Evolutionary conservation across 2,329 filamentous ascomycete genomes (phyloP), one percentile per base, ranked within the genome.

Genomic region (Balansia obtecta): DNA sequence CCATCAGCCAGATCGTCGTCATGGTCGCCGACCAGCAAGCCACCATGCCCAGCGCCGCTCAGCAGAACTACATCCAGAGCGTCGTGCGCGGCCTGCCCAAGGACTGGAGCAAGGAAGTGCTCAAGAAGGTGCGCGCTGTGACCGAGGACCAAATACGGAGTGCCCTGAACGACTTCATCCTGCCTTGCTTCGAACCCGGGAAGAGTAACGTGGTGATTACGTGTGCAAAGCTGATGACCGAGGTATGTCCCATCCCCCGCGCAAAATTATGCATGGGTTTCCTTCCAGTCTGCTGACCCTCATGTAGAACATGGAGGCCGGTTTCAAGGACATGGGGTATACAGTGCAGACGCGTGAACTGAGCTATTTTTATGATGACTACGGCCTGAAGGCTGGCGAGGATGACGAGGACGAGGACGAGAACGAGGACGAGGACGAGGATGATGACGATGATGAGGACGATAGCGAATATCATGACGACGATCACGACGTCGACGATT

Each of bases 1-100:
- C 91, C 4, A 86, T 98, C 53, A 93, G 86, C 62, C 85, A 83
- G 58, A 89, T 98, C 52, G 88, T 98, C 34, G 83, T 90, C 54
- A 76, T 75, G 47, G 86, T 94, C 62, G 93, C 90, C 1, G 88
- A 95, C 58, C 87, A 94, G 61, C 88, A 96, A 66, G 77, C 85
- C 2, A 96, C 87, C 0, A 87, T 95, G 76, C 79, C 83, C 7
- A 80, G 77, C 42, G 90, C 93, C 0, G 93, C 90, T 1, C 78
- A 84, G 61, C 82, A 86, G 58, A 91, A 88, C 61, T 98, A 94
- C 65, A 75, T 90, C 11, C 80, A 85, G 53, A 80, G 87, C 51
- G 90, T 95, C 6, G 77, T 97, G 46, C 78, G 85, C 13, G 83
- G 80, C 1, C 72, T 96, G 33, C 79, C 82, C 4, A 81, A 81